Percentiles rank a stretch among this genome's conserved stretches.
Evolutionary conservation across 305 asterid species (phyloP).

Genomic region (Galium porrigens): DNA sequence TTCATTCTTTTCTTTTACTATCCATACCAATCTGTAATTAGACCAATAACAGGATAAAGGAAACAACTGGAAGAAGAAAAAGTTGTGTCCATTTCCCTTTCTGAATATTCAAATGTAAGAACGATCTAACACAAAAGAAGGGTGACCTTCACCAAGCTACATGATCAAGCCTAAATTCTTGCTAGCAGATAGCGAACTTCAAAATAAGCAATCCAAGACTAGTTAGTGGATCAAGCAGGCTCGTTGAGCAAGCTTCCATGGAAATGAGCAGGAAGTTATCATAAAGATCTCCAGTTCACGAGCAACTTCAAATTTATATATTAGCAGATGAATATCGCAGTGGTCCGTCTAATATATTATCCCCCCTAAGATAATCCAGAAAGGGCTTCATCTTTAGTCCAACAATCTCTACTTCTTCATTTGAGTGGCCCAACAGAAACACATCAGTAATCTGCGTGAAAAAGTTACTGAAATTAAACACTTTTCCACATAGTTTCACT

Average conservation of each 20-base stretch:
- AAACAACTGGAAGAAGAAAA: neutral
- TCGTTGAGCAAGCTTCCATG: neutral
- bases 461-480: neutral
- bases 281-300: neutral
- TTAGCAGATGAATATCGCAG: constrained; percentile 32
- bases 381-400: constrained; percentile 53
- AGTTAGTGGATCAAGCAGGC: neutral
- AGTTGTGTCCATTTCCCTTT: neutral
- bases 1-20: neutral
- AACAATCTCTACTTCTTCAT: constrained; percentile 43
- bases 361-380: constrained; percentile 35
- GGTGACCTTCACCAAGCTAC: neutral
- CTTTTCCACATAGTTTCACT: neutral
- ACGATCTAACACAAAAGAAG: neutral
- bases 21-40: neutral
- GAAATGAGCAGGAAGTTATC: neutral
- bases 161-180: no score
- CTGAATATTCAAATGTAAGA: neutral
- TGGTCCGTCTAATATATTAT: constrained; percentile 39
- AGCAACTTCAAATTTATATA: neutral
- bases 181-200: neutral
- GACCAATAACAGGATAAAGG: neutral
- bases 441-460: constrained; percentile 48
- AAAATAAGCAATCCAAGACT: neutral
- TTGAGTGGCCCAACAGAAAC: constrained; percentile 66